Base-by-base conservation (phyloP, 495 filamentous ascomycete species). In the Delitschia confertaspora region DNA sequence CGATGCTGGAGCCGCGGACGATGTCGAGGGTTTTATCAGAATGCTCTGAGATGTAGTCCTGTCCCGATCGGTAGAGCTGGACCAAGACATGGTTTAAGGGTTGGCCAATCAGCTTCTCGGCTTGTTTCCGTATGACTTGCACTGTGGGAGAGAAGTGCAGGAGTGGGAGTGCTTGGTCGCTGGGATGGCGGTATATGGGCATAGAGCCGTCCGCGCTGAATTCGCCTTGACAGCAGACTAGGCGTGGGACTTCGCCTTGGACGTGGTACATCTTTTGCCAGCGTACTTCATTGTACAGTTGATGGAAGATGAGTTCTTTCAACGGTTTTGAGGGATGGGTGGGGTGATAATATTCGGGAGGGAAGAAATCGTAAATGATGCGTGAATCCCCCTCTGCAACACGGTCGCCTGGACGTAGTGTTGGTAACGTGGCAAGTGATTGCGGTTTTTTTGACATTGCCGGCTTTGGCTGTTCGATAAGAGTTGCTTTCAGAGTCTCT, bases 21-120 rank as follows among this genome's bases (percentile, higher is more conserved):
- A 99, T 93, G 52, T 99, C 91, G 4, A 99, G 65, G 0, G 89
- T 95, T 65, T 99, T 99, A 57, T 99, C 91, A 21, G 83, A 87
- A 60, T 99, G 91, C 57, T 99, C 93, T 6, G 87, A 93, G 47
- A 99, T 99, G 52, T 84, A 82, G 60, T 98, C 91, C n/a, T 80
- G 73, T 14, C 93, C 88, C 52, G 75, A 71, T 7, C 91, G 88
- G 56, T 98, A 98, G 30, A 88, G 74, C 58, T 98, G 91, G 24
- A 96, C 89, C 10, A 98, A 70, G 7, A 82, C 87, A 56, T 98
- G 91, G 58, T 98, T 98, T 11, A 96, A 66, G 4, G 82, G 71
- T 57, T 96, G 93, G 4, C 82, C 75, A 4, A 95, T 66, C 7
- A 75, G 67, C 23, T 71, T 67, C 53, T 94, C 80, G 3, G 85